These are phyloP conservation scores for Crotalaria pallida DNA, from an alignment of 306 rosid genomes.

Conservation along the genomic window DNA sequence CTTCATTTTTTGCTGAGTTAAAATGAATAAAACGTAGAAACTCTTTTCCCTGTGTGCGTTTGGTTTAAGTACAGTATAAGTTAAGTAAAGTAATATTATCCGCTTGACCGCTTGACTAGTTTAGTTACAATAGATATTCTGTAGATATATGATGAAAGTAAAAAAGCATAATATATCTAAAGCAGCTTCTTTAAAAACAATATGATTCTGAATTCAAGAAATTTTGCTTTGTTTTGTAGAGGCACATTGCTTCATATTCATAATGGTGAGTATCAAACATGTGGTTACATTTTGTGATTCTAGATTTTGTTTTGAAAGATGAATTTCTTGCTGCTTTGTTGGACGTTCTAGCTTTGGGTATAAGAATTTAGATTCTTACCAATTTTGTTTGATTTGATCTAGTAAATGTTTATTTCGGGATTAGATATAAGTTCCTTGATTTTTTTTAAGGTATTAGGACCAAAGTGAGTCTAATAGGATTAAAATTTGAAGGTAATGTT, in stretches of 20 bases:
- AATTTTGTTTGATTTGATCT: neutral
- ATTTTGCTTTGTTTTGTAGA: neutral
- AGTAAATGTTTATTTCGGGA: neutral
- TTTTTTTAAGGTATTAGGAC: neutral
- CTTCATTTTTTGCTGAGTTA: too few species aligned
- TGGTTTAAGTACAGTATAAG: too few species aligned
- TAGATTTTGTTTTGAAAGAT: neutral
- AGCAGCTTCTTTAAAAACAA: too few species aligned
- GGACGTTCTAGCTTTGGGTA: neutral
- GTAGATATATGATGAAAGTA: neutral
- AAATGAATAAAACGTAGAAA: too few species aligned
- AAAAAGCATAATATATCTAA: neutral
- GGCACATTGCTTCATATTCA: neutral
- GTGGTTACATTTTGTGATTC: neutral
- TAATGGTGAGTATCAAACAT: neutral
- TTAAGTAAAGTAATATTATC: neutral
- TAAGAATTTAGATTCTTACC: neutral
- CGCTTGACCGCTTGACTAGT: neutral
- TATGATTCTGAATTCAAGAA: neutral
- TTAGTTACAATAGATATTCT: neutral
- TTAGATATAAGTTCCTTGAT: neutral
- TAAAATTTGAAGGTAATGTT: too few species aligned
- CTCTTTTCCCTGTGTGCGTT: too few species aligned
- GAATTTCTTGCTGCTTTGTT: neutral
- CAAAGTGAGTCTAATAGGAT: too few species aligned